A percentile compares a stretch with the other conserved stretches of the same genome.
These are phyloP conservation scores for Fusarium mundagurra DNA, from an alignment of 2,329 filamentous ascomycete genomes.

Conservation along the genomic window DNA sequence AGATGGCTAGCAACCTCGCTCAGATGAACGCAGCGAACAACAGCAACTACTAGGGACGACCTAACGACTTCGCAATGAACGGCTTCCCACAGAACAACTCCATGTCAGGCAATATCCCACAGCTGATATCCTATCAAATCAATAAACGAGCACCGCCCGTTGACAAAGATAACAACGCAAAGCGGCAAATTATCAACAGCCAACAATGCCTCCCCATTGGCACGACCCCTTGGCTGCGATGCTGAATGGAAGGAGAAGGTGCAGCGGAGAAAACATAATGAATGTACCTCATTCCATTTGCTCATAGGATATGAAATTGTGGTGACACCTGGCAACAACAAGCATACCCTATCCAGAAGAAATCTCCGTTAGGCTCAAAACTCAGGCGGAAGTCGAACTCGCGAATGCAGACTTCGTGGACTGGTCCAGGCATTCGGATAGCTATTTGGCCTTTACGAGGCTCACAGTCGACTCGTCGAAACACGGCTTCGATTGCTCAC, in stretches of 20 bases:
- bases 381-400: background rate
- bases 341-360: background rate
- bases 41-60: background rate
- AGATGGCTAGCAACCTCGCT: background rate
- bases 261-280: background rate
- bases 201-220: background rate
- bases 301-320: background rate
- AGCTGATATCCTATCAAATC: background rate
- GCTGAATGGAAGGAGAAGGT: background rate
- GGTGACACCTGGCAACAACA: background rate
- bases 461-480: background rate
- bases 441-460: fast-evolving
- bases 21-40: background rate
- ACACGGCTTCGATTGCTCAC: fast-evolving
- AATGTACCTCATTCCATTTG: background rate
- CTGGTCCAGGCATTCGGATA: background rate
- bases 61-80: background rate
- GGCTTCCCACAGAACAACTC: background rate
- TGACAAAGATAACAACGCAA: background rate
- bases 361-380: background rate
- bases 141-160: background rate
- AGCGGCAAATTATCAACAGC: background rate
- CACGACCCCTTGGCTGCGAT: background rate
- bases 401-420: too few relatives aligned
- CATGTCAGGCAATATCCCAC: background rate